Evolutionary conservation across 179 eudicot species (phyloP).

Genomic region (Spinacia oleracea): DNA sequence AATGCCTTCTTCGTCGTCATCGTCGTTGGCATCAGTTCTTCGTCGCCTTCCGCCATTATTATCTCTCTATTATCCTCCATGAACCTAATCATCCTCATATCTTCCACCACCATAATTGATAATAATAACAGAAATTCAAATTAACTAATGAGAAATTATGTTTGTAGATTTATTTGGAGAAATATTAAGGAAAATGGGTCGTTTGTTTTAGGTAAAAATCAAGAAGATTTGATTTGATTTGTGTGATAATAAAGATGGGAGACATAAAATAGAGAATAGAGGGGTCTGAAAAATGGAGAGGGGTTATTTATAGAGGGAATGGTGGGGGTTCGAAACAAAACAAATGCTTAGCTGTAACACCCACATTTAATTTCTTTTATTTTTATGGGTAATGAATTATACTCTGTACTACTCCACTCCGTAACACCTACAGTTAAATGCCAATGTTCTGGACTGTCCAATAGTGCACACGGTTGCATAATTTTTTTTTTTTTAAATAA

Average conservation of each 20-base stretch:
- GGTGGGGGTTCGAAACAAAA: not conserved
- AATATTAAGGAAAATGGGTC: not conserved
- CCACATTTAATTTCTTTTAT: not conserved
- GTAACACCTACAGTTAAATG: too few relatives aligned
- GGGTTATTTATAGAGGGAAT: slow-evolving; percentile 5
- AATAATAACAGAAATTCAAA: not conserved
- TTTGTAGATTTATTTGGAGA: not conserved
- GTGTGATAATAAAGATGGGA: not conserved
- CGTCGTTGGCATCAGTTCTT: slow-evolving; percentile 17
- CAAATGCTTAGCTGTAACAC: slow-evolving; percentile 12
- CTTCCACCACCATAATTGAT: slow-evolving; percentile 35
- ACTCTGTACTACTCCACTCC: too few relatives aligned
- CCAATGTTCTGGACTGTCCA: too few relatives aligned
- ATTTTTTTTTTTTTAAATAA: too few relatives aligned
- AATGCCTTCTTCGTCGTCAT: slow-evolving; percentile 16
- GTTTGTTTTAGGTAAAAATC: not conserved
- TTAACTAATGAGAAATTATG: not conserved
- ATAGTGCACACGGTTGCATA: too few relatives aligned
- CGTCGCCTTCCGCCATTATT: slow-evolving; percentile 36
- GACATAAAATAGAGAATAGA: not conserved
- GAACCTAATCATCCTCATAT: slow-evolving; percentile 33
- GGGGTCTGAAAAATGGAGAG: not conserved
- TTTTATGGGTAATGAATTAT: too few relatives aligned
- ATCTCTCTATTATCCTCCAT: slow-evolving; percentile 31
- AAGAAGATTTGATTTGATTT: too few relatives aligned